Conservation (phyloP, 2,329 filamentous ascomycete genomes). For the Epicoccum sorghinum region DNA sequence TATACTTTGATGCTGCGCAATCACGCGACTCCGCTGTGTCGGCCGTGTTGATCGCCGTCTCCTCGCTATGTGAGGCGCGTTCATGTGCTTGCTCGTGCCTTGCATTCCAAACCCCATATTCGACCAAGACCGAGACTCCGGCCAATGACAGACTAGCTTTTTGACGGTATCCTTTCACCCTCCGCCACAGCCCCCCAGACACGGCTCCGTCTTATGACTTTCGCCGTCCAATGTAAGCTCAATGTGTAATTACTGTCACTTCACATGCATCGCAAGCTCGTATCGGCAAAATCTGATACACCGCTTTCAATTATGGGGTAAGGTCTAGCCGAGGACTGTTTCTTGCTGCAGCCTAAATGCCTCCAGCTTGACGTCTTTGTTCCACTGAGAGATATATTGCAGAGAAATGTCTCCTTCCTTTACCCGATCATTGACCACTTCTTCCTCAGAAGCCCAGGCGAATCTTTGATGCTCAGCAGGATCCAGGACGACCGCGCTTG, state of each 20-base stretch:
- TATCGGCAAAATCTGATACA: conserved; percentile 3
- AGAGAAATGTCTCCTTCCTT: conserved; percentile 31
- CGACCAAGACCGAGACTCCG: not conserved
- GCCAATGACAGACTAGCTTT: not conserved
- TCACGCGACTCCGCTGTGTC: not conserved
- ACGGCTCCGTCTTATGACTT: conserved; percentile 6
- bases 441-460: conserved; percentile 50
- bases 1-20: not conserved
- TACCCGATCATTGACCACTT: conserved; percentile 40
- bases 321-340: not conserved
- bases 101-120: not conserved
- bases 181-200: not conserved
- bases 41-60: not conserved
- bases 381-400: conserved; percentile 38
- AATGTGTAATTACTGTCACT: conserved; percentile 7
- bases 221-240: conserved; percentile 2
- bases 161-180: not conserved
- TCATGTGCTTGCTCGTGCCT: not conserved
- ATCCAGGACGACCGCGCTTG: conserved; percentile 38
- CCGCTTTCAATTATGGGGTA: not conserved
- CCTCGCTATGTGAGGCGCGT: not conserved
- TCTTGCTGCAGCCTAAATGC: conserved; percentile 38
- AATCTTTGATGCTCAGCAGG: conserved; percentile 51
- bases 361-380: conserved; percentile 43
- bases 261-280: conserved; percentile 8